A percentile compares a stretch with the other conserved stretches of the same genome.
Conservation (phyloP, 495 filamentous ascomycete genomes). For the Xylaria telfairii region DNA sequence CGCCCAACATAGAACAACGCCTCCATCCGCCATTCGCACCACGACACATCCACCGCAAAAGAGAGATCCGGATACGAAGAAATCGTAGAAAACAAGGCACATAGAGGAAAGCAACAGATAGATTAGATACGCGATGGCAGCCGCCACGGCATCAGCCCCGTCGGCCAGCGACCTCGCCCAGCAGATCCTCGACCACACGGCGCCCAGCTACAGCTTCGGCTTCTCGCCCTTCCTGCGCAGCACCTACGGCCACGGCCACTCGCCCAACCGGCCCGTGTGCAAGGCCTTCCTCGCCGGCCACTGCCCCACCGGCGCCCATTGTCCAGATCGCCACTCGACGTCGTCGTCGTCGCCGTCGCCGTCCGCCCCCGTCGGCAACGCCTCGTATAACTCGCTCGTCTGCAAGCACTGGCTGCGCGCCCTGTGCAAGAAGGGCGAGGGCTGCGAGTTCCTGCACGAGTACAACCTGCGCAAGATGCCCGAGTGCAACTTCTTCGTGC, state of each 20-base stretch:
- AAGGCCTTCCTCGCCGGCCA: slow-evolving; percentile 74
- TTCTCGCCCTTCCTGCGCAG: slow-evolving; percentile 77
- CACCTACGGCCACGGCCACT: slow-evolving; percentile 78
- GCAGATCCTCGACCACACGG: slow-evolving; percentile 57
- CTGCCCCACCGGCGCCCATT: slow-evolving; percentile 77
- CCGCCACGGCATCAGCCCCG: slow-evolving; percentile 15
- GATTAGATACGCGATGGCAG: too few relatives aligned
- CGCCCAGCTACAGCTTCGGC: slow-evolving; percentile 69
- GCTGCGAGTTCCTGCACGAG: slow-evolving; percentile 96
- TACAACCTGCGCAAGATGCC: slow-evolving; percentile 98
- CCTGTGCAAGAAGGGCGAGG: slow-evolving; percentile 94
- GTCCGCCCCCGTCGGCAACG: slow-evolving; percentile 21
- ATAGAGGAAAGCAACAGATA: slow-evolving; percentile 10
- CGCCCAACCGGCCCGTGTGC: slow-evolving; percentile 76
- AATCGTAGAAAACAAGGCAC: not conserved
- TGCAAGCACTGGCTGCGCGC: slow-evolving; percentile 99
- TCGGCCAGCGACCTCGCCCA: slow-evolving; percentile 45
- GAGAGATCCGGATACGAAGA: not conserved
- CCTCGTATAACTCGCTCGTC: slow-evolving; percentile 71
- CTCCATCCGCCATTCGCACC: not conserved
- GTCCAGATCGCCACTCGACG: slow-evolving; percentile 64
- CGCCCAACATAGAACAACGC: not conserved
- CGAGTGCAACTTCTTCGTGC: slow-evolving; percentile 90
- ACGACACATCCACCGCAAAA: not conserved
- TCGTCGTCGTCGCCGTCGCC: slow-evolving; percentile 29